Conservation (phyloP, 768 basidiomycete species). For the Calocera viscosa region DNA sequence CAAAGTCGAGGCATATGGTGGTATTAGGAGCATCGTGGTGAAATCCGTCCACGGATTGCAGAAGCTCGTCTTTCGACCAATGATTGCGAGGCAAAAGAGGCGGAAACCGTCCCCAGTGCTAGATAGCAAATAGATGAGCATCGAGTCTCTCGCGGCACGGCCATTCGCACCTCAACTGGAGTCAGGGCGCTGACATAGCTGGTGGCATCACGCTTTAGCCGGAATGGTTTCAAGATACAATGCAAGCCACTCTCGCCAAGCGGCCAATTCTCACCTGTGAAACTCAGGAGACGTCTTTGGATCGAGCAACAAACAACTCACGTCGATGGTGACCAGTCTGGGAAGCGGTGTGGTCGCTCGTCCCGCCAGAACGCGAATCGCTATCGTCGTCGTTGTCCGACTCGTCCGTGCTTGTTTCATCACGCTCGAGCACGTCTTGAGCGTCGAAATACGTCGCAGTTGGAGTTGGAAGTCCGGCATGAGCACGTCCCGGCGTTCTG, state of each 20-base stretch:
- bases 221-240: not conserved
- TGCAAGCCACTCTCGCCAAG: constrained; percentile 1
- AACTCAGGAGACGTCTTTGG: not conserved
- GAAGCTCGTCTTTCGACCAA: not conserved
- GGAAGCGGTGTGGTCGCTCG: not conserved
- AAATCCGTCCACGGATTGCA: not conserved
- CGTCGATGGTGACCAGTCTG: not conserved
- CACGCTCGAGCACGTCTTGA: not conserved
- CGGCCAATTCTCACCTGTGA: not conserved
- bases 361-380: not conserved
- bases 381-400: not conserved
- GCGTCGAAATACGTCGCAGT: constrained; percentile 5
- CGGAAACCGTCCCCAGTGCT: constrained; percentile 1
- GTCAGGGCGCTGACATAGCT: not conserved
- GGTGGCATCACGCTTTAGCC: not conserved
- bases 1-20: not conserved
- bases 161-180: not conserved
- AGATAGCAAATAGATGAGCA: not conserved
- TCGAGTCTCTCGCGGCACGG: not conserved
- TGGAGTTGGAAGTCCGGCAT: not conserved
- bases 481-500: not conserved
- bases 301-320: not conserved
- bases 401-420: not conserved
- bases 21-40: not conserved
- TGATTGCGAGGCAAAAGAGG: not conserved